Percentiles rank a stretch among this genome's conserved stretches.
Evolutionary conservation across 2,329 filamentous ascomycete genomes (phyloP).

Genomic region (Aspergillus sp.): DNA sequence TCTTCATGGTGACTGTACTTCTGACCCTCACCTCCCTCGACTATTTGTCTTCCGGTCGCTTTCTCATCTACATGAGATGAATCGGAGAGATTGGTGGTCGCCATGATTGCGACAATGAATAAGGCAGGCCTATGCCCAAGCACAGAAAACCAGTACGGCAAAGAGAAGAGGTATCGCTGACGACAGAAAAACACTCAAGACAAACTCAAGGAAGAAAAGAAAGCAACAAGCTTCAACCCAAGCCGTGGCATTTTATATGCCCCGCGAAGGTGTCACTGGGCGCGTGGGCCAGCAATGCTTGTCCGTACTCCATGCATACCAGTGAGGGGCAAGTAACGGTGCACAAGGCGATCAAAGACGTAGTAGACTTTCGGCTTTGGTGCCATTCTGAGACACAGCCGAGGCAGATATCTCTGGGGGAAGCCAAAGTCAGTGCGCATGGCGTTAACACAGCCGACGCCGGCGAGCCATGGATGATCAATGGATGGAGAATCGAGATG

Average conservation of each 20-base stretch:
- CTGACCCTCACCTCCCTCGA: constrained; percentile 28
- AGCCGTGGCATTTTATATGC: constrained; percentile 11
- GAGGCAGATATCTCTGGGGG: constrained; percentile 21
- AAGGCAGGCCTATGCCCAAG: neutral
- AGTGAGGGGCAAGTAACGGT: constrained; percentile 3
- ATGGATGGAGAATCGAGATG: constrained; percentile 1
- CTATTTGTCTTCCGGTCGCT: constrained; percentile 22
- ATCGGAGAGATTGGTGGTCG: constrained; percentile 16
- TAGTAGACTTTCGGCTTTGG: constrained; percentile 13
- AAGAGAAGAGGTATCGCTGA: neutral
- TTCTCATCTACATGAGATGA: constrained; percentile 30
- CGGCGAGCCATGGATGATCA: constrained; percentile 9
- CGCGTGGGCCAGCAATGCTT: constrained; percentile 8
- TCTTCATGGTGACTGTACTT: constrained; percentile 49
- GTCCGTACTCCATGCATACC: neutral
- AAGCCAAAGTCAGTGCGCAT: neutral
- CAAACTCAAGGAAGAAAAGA: neutral
- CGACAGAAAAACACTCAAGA: neutral
- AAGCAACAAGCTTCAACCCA: constrained; percentile 5
- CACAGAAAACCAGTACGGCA: neutral
- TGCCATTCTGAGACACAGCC: constrained; percentile 23
- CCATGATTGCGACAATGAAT: constrained; percentile 13
- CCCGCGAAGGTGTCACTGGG: neutral
- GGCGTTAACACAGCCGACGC: neutral
- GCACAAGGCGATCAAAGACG: constrained; percentile 14